Conservation (phyloP, 2,329 filamentous ascomycete genomes). For the Pseudogymnoascus sp. region DNA sequence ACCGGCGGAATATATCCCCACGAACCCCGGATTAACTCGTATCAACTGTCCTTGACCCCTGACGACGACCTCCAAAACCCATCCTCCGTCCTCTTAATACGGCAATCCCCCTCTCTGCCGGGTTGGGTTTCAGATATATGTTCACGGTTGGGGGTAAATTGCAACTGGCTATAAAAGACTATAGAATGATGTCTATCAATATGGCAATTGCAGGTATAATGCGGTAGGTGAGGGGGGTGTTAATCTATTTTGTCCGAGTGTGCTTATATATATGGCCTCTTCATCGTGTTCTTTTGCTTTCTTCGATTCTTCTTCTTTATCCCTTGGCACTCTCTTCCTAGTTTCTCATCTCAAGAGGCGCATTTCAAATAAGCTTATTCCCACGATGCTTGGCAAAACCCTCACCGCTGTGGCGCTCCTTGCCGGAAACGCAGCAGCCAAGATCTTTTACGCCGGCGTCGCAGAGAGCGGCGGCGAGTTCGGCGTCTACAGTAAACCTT, state of each 20-base stretch:
- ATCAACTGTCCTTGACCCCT: not conserved
- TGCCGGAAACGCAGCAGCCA: constrained; percentile 26
- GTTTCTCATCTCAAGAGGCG: not conserved
- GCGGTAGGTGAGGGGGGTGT: not conserved
- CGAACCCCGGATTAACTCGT: not conserved
- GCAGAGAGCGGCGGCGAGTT: constrained; percentile 41
- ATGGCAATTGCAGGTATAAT: not conserved
- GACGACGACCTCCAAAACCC: not conserved
- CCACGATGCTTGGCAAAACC: constrained; percentile 17
- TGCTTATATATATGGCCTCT: not conserved
- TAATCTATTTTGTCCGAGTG: not conserved
- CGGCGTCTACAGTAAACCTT: constrained; percentile 33
- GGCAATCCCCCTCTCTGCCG: not conserved
- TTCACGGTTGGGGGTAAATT: not conserved
- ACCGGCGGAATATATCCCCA: not conserved
- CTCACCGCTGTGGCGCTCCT: constrained; percentile 15
- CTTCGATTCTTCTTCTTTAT: not conserved
- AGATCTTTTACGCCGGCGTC: constrained; percentile 41
- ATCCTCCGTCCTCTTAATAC: not conserved
- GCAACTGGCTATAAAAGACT: not conserved
- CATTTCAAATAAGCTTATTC: constrained; percentile 12
- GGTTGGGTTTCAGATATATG: not conserved
- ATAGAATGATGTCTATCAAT: not conserved
- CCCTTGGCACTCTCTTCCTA: not conserved
- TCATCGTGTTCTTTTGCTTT: not conserved